Evolutionary conservation across 306 rosid species (phyloP), one percentile per base, ranked within the genome.

Genomic region (Heteromeles arbutifolia): DNA sequence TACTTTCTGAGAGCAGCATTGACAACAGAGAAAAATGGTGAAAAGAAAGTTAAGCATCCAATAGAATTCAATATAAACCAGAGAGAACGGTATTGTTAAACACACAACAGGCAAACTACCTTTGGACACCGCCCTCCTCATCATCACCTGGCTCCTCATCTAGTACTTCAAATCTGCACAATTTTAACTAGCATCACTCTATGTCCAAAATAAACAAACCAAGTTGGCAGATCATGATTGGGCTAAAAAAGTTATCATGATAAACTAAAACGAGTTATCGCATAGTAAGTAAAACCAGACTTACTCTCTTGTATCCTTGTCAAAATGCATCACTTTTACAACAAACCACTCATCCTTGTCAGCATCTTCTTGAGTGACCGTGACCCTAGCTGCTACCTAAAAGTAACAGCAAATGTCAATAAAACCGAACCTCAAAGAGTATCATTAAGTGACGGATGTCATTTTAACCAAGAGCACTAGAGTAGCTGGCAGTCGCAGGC

Each of bases 111-210:
- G 59, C 37, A 10, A 39, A 34, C 79, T 81, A 95, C 99, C 96
- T 86, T 82, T 85, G 99, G 77, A 88, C 97, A 48, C 86, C 85
- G 50, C 91, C 72, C 65, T 95, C 99, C 74, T 95, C 97, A 73
- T 95, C 97, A 83, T 95, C 99, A 48, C 96, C 98, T 1, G 97
- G 97, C 72, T 95, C 99, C 86, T 95, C 99, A 62, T 95, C 99
- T 56, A 95, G 87, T 65, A 95, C 97, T 79, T 95, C 97, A 79
- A 95, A 89, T 82, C 99, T 95, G 88, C 77, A 84, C 66, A 37
- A 11, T 28, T 34, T 7, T 17, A 26, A 43, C 24, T 56, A 58
- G 13, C 21, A 32, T 10, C 68, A 74, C 52, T 45, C 45, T 3
- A 14, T 34, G 37, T 67, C 43, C 25, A 8, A 11, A 57, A n/a